Evolutionary conservation across 2,329 filamentous ascomycete species (phyloP), one percentile per base, ranked within the genome.

Genomic region (Cordyceps tenuipes): DNA sequence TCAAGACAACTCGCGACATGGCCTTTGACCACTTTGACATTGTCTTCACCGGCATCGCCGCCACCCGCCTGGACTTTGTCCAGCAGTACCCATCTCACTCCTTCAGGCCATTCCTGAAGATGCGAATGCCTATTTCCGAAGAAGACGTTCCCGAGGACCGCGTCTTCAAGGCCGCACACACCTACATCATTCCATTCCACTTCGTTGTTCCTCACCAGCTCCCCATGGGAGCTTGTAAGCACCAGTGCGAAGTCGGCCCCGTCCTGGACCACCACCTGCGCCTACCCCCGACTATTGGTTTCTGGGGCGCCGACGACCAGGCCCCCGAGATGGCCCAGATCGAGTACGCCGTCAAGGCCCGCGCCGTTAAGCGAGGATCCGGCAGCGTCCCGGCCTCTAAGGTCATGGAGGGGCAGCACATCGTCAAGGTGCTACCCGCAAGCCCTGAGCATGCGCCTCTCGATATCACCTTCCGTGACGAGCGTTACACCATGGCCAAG

Each of bases 191-290:
- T 26, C 82, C 82, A n/a, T 82, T 85, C 72, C 71, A 82, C 71
- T 85, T 85, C 64, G 77, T 84, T 61, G 76, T 85, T 17, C 82
- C 82, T n/a, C 73, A 75, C 64, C 77, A 83, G 58, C 77, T 85
- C 62, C 84, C 82, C 19, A 73, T 84, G 54, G 77, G 76, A 61
- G 80, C 82, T 19, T 85, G 82, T 73, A 78, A 72, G 65, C 82
- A 84, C 71, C 65, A 68, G 31, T 74, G 77, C 58, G 70, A 73
- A 46, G 73, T 73, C 46, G 71, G 73, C n/a, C 71, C 71, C 51
- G 73, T 84, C 34, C 74, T 75, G 57, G 79, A 81, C 39, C 74
- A 79, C 51, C 82, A 85, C 70, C 70, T 81, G 44, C 74, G 76
- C 13, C 73, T 83, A 23, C 82, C 82, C 1, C 82, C 82, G 0